Base-by-base conservation (phyloP, 2,329 filamentous ascomycete species). In the Ophiocordyceps camponoti-leonardi region DNA sequence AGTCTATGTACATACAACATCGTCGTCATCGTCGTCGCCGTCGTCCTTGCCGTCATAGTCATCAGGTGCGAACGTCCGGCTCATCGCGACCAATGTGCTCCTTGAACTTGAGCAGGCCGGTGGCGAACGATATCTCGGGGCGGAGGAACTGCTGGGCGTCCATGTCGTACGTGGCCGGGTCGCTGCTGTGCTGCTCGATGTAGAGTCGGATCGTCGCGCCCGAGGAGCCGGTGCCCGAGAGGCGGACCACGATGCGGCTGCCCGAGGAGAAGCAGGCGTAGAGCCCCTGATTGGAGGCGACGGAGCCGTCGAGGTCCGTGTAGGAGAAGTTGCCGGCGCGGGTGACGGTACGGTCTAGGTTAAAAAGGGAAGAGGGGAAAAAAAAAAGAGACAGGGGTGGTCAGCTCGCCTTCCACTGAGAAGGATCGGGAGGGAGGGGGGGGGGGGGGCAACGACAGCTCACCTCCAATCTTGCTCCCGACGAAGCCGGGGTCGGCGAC, bases 281-380 rank as follows among this genome's bases (percentile, higher is more conserved):
- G 54, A 98, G 79, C 52, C 92, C 92, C 70, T 98, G 92, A 72
- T 95, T 93, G 61, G 87, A 86, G 58, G 86, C 83, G 46, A 96
- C 86, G 52, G 86, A 94, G 50, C 90, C 92, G 58, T 98, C 92
- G n/a, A 98, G 80, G 60, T 98, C 92, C 10, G 86, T 96, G 75
- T 98, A 98, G 30, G 86, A 86, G 66, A 98, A 98, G 74, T 98
- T 88, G 53, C 88, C 92, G 7, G 88, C 90, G 56, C 93, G 85
- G 44, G 79, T 70, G 41, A 95, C 86, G 58, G 86, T 94, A 61
- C 83, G 84, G 51, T 73, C 75, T 77, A n/a, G 30, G 20, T 7
- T 20, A 16, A 28, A 11, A 20, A 23, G 6, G 18, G 20, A 22
- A 13, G 18, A 10, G 14, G 16, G n/a, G 16, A 22, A 6, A 23